Percentiles rank a stretch among this genome's conserved stretches.
Conservation (phyloP, 2,329 filamentous ascomycete species). For the Aureobasidium uvarum region DNA sequence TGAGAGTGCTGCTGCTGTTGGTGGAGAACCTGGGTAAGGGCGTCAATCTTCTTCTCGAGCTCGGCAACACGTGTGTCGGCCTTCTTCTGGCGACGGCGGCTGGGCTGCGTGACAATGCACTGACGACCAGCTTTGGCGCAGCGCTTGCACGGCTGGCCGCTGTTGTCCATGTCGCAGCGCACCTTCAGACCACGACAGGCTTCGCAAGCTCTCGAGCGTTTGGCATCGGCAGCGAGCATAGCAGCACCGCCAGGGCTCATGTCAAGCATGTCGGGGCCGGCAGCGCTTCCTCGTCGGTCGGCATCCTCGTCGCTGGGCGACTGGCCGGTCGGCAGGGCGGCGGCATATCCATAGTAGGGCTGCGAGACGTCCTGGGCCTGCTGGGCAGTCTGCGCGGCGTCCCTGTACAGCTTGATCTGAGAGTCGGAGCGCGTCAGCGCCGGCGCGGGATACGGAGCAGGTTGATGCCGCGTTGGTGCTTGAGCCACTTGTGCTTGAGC, state of each 20-base stretch:
- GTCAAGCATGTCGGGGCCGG: constrained; percentile 16
- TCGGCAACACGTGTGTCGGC: constrained; percentile 86
- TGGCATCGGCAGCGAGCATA: constrained; percentile 31
- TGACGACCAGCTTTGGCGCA: constrained; percentile 76
- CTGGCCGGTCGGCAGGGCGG: constrained; percentile 1
- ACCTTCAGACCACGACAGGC: constrained; percentile 57
- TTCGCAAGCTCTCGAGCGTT: constrained; percentile 50
- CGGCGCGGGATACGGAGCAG: constrained; percentile 26
- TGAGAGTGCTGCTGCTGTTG: constrained; percentile 44
- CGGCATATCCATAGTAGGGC: constrained; percentile 21
- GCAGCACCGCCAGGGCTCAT: constrained; percentile 12
- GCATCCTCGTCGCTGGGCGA: constrained; percentile 25
- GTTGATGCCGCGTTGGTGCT: constrained; percentile 25
- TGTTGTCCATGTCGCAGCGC: constrained; percentile 75
- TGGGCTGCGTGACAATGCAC: constrained; percentile 74
- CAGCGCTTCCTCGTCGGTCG: constrained; percentile 18
- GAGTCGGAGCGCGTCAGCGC: constrained; percentile 23
- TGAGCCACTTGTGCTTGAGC: constrained; percentile 21
- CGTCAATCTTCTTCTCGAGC: constrained; percentile 90
- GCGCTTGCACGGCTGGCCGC: constrained; percentile 59
- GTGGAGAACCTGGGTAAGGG: constrained; percentile 74
- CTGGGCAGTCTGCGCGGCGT: constrained; percentile 14
- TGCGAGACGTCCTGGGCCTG: constrained; percentile 18
- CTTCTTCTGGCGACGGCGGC: constrained; percentile 83
- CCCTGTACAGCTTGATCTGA: constrained; percentile 26